Evolutionary conservation across 1,284 basidiomycete species (phyloP).

Genomic region (Abortiporus biennis): DNA sequence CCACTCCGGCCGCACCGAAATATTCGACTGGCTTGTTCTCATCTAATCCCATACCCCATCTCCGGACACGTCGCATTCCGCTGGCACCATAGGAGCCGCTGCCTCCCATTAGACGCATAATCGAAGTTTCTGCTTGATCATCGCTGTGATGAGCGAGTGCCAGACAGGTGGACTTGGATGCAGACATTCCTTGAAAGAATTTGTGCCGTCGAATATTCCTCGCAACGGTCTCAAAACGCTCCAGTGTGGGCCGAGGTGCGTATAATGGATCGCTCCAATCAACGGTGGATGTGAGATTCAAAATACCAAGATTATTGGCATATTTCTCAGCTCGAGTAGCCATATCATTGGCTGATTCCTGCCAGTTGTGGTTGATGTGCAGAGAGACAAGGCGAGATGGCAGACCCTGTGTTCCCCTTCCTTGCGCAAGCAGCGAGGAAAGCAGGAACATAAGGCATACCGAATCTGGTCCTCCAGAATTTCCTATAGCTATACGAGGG

Average conservation of each 20-base stretch:
- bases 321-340: conserved; percentile 37
- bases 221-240: conserved; percentile 45
- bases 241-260: conserved; percentile 27
- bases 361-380: conserved; percentile 63
- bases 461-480: conserved; percentile 78
- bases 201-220: conserved; percentile 52
- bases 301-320: conserved; percentile 39
- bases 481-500: conserved; percentile 51
- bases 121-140: conserved; percentile 72
- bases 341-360: conserved; percentile 49
- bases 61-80: conserved; percentile 57
- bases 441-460: conserved; percentile 68
- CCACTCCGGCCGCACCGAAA: conserved; percentile 49
- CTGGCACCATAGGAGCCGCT: conserved; percentile 48
- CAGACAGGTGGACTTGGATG: conserved; percentile 32
- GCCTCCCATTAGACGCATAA: conserved; percentile 60
- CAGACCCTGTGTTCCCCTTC: conserved; percentile 6
- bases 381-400: conserved; percentile 43
- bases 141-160: conserved; percentile 73
- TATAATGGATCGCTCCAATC: conserved; percentile 51
- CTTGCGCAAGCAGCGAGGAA: conserved; percentile 11
- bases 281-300: conserved; percentile 40
- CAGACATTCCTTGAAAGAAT: conserved; percentile 45
- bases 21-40: too few relatives aligned
- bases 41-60: conserved; percentile 68